Conservation (phyloP, 108 stramenopile species). For the Cyclotella distinguenda region DNA sequence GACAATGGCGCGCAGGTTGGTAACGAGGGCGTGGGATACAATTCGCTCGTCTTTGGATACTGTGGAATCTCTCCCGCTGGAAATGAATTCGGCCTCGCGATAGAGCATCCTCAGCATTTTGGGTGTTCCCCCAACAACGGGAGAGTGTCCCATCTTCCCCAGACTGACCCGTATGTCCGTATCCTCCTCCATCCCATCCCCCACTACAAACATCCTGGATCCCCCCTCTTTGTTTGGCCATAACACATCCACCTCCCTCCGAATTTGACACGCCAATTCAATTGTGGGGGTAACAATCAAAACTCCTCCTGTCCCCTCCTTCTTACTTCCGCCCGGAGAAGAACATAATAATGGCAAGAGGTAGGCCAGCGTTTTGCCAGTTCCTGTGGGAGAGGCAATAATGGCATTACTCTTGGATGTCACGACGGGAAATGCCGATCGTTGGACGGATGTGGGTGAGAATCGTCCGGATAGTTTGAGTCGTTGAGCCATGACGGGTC, state of each 20-base stretch:
- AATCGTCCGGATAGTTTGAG: constrained; percentile 21
- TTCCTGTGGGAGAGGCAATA: constrained; percentile 73
- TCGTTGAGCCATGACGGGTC: constrained; percentile 54
- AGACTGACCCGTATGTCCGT: constrained; percentile 1
- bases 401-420: constrained; percentile 52
- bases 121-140: constrained; percentile 66
- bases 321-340: constrained; percentile 34
- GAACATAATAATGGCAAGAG: constrained; percentile 60
- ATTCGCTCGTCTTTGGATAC: constrained; percentile 21
- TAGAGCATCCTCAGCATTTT: constrained; percentile 59
- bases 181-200: neutral
- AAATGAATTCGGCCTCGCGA: constrained; percentile 27
- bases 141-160: constrained; percentile 15
- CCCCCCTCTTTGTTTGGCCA: constrained; percentile 24
- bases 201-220: constrained; percentile 40
- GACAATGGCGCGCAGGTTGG: constrained; percentile 57
- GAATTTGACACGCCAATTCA: constrained; percentile 67
- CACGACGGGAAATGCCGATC: constrained; percentile 46
- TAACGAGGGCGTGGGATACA: constrained; percentile 30
- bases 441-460: constrained; percentile 67
- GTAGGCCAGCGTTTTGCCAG: constrained; percentile 75
- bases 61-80: constrained; percentile 2
- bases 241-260: constrained; percentile 55
- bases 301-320: constrained; percentile 34
- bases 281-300: constrained; percentile 73